Evolutionary conservation across 2,329 filamentous ascomycete species (phyloP).

Genomic region (Sordariomycetes sp.): DNA sequence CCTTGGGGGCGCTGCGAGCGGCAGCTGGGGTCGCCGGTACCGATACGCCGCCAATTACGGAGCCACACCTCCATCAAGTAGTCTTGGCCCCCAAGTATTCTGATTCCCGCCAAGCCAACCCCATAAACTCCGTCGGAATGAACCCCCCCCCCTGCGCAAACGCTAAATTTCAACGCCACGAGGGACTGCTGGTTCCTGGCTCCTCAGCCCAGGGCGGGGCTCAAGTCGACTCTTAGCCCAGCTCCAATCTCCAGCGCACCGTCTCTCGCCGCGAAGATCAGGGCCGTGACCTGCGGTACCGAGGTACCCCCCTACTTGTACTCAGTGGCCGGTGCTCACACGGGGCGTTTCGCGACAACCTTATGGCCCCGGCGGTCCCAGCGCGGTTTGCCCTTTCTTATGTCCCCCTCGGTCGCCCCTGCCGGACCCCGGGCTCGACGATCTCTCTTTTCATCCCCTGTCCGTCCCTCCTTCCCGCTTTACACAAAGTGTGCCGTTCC

Average conservation of each 20-base stretch:
- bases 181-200: neutral
- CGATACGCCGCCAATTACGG: neutral
- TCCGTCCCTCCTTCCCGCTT: neutral
- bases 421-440: neutral
- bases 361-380: neutral
- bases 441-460: neutral
- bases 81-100: neutral
- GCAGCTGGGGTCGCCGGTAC: no score
- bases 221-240: neutral
- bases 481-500: neutral
- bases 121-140: neutral
- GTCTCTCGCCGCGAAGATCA: neutral
- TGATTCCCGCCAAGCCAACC: neutral
- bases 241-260: neutral
- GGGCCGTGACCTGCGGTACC: neutral
- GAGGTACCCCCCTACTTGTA: no score
- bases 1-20: no score
- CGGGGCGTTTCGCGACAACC: neutral
- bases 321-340: neutral
- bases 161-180: neutral
- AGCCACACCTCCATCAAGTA: neutral
- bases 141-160: neutral
- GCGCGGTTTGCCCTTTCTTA: neutral
- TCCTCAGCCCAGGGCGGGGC: neutral
- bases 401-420: neutral